Base-by-base conservation (phyloP, 805 yeast species). In the Barnettozyma populi region DNA sequence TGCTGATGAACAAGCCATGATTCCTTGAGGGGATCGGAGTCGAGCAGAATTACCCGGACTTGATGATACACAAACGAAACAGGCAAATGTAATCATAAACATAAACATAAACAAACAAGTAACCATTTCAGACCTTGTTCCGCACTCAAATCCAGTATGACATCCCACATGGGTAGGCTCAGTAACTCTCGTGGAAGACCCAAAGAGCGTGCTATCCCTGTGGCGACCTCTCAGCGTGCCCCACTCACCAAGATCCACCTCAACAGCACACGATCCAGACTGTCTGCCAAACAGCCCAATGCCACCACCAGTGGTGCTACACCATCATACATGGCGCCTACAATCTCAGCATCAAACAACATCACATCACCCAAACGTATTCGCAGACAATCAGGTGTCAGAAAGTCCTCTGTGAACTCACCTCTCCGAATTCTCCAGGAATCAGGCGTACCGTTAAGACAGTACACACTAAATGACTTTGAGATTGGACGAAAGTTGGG, bases 401-500 rank as follows among this genome's bases (percentile, higher is more conserved):
- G 57, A 34, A 53, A 48, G 45, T 52, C 61, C 2, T 54, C 60
- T 3, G 27, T 23, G 41, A 37, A 37, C 41, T 37, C 41, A 14
- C 59, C 63, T 3, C 47, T 59, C 16, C 47, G 50, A 29, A 61
- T 61, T 14, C 43, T 61, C 14, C 60, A 59, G 23, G 57, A 60
- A 10, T 54, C 60, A 0, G 48, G 45, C 8, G 60, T 61, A 2
- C 64, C 65, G 2, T 45, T 56, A 34, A 50, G 64, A 43, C 52
- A 68, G 31, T 74, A 70, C 55, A 55, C 74, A 0, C 64, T 82
- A 20, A 66, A 71, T 25, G 94, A 87, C 60, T 92, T 92, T 66
- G 96, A 90, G 56, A 75, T 92, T 38, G 98, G 97, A 16, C 77
- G 82, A 46, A 82, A 84, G 48, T 73, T 92, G 43, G 99, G 98